Conservation (phyloP, 2,329 filamentous ascomycete species). For the Verticillium nonalfalfae region DNA sequence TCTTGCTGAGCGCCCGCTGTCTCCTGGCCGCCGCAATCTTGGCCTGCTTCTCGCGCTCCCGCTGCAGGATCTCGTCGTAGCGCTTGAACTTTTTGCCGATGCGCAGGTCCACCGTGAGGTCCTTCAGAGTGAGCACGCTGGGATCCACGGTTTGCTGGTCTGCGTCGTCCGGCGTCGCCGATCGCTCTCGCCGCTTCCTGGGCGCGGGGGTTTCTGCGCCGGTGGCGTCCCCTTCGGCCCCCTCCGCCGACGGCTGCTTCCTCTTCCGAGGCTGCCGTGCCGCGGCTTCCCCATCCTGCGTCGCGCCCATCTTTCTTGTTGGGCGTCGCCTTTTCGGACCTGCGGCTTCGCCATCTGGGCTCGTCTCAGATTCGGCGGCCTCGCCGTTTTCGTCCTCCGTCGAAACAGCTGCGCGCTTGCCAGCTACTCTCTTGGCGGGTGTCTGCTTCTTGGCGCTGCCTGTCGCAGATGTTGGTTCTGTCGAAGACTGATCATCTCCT, state of each 20-base stretch:
- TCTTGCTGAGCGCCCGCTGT: background rate
- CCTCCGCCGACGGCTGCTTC: constrained; percentile 6
- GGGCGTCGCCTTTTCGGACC: constrained; percentile 2
- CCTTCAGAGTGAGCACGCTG: constrained; percentile 62
- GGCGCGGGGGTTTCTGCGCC: background rate
- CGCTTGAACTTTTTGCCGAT: constrained; percentile 71
- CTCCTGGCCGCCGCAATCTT: constrained; percentile 11
- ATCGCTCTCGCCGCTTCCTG: constrained; percentile 29
- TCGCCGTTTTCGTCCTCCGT: constrained; percentile 8
- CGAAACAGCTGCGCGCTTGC: constrained; percentile 5
- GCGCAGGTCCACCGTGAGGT: constrained; percentile 62
- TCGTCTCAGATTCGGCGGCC: background rate
- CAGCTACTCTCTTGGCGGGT: constrained; percentile 7
- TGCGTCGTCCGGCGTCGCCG: constrained; percentile 56
- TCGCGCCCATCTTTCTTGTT: constrained; percentile 1
- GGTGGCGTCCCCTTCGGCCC: constrained; percentile 8
- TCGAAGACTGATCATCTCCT: background rate
- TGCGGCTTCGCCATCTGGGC: background rate
- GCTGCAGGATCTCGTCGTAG: constrained; percentile 65
- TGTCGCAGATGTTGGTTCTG: background rate
- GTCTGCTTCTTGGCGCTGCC: constrained; percentile 1
- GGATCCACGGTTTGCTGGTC: constrained; percentile 59
- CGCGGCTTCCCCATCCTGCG: constrained; percentile 3
- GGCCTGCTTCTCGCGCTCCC: constrained; percentile 44
- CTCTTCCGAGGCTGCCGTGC: constrained; percentile 6